These are phyloP conservation scores for Alloteropsis angusta DNA, from an alignment of 202 grass and related monocot species.

Conservation along the genomic window DNA sequence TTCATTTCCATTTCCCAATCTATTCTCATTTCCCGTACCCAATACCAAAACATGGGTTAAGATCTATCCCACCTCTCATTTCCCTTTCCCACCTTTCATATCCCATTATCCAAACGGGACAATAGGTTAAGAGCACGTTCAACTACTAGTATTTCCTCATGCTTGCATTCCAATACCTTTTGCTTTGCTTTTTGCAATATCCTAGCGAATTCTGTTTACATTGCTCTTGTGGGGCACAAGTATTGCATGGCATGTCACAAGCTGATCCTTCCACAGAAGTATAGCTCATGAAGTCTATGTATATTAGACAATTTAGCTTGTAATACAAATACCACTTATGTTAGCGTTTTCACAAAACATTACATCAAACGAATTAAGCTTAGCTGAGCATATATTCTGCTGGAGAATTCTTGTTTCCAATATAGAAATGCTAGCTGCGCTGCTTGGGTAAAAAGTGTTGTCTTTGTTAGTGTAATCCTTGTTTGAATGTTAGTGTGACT, in stretches of 20 bases:
- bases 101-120: too few relatives aligned
- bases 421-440: not conserved
- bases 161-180: slow-evolving; percentile 1
- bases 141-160: slow-evolving; percentile 1
- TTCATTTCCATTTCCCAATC: too few relatives aligned
- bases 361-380: not conserved
- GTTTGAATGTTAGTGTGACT: too few relatives aligned
- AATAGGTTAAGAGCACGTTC: not conserved
- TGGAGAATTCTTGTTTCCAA: not conserved
- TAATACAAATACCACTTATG: not conserved
- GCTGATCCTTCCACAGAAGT: not conserved
- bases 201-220: slow-evolving; percentile 2
- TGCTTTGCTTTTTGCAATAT: not conserved
- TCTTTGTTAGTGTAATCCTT: too few relatives aligned
- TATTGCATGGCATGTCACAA: not conserved
- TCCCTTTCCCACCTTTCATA: too few relatives aligned
- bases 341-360: not conserved
- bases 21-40: too few relatives aligned
- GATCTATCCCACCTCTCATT: too few relatives aligned
- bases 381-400: not conserved
- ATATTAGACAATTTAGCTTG: not conserved
- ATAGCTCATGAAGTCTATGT: not conserved
- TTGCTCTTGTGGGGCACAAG: not conserved
- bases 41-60: too few relatives aligned
- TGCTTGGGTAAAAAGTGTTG: not conserved